Base-by-base conservation (phyloP, 768 basidiomycete genomes). In the Pilatotrama ljubarskyi region DNA sequence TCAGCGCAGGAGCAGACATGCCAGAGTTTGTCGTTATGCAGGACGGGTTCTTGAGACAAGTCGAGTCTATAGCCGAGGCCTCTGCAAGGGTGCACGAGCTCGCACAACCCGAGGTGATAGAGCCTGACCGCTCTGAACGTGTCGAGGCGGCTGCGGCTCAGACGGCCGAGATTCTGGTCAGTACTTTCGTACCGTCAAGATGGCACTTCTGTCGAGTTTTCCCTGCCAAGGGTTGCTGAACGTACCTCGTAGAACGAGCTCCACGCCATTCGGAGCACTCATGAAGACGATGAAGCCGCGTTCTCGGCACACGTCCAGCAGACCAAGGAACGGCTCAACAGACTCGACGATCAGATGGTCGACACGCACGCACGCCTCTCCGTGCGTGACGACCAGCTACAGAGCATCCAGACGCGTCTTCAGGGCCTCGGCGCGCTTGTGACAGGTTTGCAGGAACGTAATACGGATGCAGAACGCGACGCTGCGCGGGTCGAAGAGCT, bases 251-350 rank as follows among this genome's bases (percentile, higher is more conserved):
- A 68, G 67, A 52, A 40, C 48, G 78, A 79, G 46, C 71, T 82
- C 1, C 56, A 64, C 15, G 74, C 73, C 55, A 75, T 82, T 9
- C 76, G 78, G 11, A 44, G 55, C 14, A 76, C 78, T 51, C 69
- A 76, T 11, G 74, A 74, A 55, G 76, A 77, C 74, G 54, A 63
- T 41, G 66, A 67, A 22, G 42, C 32, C 10, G 54, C 77, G 15
- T 80, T 79, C 69, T 77, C 80, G 52, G 17, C 76, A 75, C 63
- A 67, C 53, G 55, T 79, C 1, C 72, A 76, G 44, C 66, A 73
- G 26, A 74, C 79, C 22, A 71, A 77, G 8, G 74, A 74, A 18
- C 78, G 76, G 65, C 69, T 82, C 18, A 63, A 67, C 41, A 71
- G 73, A 15, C 73, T 80, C 57, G 78, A 80, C 49, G 76, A 75